Base-by-base conservation (phyloP, 2,329 filamentous ascomycete species). In the Coleophoma crateriformis region DNA sequence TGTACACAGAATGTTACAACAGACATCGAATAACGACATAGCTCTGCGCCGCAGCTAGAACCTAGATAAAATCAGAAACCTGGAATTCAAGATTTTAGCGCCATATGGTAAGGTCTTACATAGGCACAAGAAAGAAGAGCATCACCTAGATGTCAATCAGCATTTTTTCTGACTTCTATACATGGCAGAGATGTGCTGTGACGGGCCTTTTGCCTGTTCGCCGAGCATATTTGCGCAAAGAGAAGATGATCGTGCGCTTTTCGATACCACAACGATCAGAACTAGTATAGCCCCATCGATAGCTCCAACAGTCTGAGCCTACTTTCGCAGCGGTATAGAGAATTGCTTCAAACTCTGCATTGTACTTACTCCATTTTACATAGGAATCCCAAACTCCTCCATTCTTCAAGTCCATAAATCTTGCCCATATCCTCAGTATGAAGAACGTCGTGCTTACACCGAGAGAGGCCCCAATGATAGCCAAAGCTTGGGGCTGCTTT, bases 321-420 rank as follows among this genome's bases (percentile, higher is more conserved):
- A 19, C 4, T 2, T 11, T n/a, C 15, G 8, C 38, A 15, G 13
- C 2, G 7, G 3, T 20, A 2, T 17, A 17, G 38, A 40, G 15
- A 10, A 7, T 10, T 27, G 8, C 27, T 27, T 27, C 27, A 27
- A 27, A 27, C 3, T 40, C 72, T 74, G 20, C 59, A 53, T 32
- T 33, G 15, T 11, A 49, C 48, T 46, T 38, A 49, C 48, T 46
- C 48, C 41, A 49, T 45, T 47, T 47, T 13, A 49, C 44, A 20
- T 43, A 48, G 14, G 4, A 12, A 27, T 48, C 46, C 17, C 43
- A 48, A 32, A 34, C n/a, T 39, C 39, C 22, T 22, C 35, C 46
- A 33, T 40, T 22, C 32, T 45, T 48, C 38, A 48, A 1, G 19
- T 48, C 38, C 14, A 48, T 14, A 33, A 48, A 33, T 27, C 46